A percentile compares a stretch with the other conserved stretches of the same genome.
Evolutionary conservation across 192 early-diverging fungal genomes (phyloP).

Genomic region (Umbelopsis vinacea): DNA sequence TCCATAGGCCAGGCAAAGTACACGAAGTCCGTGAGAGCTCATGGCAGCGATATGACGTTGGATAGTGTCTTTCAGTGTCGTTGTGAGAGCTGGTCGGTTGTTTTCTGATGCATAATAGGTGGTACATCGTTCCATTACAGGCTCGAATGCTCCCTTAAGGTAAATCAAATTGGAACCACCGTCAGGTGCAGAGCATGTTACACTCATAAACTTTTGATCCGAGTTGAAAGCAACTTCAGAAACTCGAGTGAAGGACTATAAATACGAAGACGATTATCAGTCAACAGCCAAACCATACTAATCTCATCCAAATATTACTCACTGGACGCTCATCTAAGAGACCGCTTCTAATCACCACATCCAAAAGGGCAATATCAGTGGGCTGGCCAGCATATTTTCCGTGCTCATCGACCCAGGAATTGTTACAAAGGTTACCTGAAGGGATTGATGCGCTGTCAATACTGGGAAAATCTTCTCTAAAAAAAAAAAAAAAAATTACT

Average conservation of each 20-base stretch:
- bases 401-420: conserved; percentile 74
- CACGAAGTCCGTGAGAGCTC: conserved; percentile 79
- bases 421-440: conserved; percentile 90
- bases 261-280: background rate
- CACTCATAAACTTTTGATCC: conserved; percentile 94
- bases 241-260: conserved; percentile 58
- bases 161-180: conserved; percentile 42
- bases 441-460: background rate
- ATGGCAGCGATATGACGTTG: conserved; percentile 65
- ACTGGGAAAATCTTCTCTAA: too few relatives aligned
- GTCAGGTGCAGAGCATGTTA: conserved; percentile 52
- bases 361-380: conserved; percentile 92
- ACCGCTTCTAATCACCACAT: conserved; percentile 59
- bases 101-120: conserved; percentile 61
- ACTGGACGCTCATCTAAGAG: conserved; percentile 70
- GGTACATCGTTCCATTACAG: conserved; percentile 72
- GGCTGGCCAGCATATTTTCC: conserved; percentile 87
- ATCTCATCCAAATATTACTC: conserved; percentile 46
- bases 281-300: background rate
- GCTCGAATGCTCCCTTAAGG: conserved; percentile 90
- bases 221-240: conserved; percentile 89
- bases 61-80: conserved; percentile 61
- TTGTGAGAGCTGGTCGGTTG: conserved; percentile 57
- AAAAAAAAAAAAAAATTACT: background rate
- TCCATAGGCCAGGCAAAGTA: conserved; percentile 86